These are phyloP conservation scores for Saururus chinensis DNA, from an alignment of 164 flowering plant genomes.

Conservation along the genomic window DNA sequence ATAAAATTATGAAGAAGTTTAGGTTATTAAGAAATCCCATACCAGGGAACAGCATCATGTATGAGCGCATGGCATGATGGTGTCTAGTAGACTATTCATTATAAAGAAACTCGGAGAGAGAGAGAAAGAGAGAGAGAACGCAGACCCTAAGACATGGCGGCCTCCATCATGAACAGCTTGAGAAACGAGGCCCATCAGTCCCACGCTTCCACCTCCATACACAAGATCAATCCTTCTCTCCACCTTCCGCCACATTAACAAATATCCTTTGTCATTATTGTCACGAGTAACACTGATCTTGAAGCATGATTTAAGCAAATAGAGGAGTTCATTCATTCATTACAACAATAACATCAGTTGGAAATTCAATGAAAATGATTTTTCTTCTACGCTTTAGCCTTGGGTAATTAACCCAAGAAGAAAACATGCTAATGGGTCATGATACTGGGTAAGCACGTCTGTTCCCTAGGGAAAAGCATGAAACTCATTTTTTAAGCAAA, in stretches of 20 bases:
- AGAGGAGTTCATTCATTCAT: no score
- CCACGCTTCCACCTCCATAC: slow-evolving; percentile 97
- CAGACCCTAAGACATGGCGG: slow-evolving; percentile 97
- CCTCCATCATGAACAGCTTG: slow-evolving; percentile 99
- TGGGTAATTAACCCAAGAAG: slow-evolving; percentile 10
- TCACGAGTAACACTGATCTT: not conserved
- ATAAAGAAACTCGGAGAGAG: not conserved
- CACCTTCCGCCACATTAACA: slow-evolving; percentile 40
- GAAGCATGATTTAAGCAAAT: no score
- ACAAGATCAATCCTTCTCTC: slow-evolving; percentile 94
- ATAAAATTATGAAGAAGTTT: no score
- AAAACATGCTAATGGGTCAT: slow-evolving; percentile 45
- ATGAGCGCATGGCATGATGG: not conserved
- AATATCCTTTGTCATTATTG: not conserved
- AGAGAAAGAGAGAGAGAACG: slow-evolving; percentile 14
- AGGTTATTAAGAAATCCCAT: no score
- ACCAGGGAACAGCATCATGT: not conserved
- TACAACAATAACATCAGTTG: not conserved
- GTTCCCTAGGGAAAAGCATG: slow-evolving; percentile 39
- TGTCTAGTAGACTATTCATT: not conserved
- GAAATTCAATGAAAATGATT: not conserved
- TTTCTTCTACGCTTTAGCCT: not conserved
- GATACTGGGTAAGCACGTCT: slow-evolving; percentile 59
- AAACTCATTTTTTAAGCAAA: not conserved
- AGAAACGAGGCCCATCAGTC: slow-evolving; percentile 98